Conservation (phyloP, 2,329 filamentous ascomycete species). For the Ophiostoma sp. region DNA sequence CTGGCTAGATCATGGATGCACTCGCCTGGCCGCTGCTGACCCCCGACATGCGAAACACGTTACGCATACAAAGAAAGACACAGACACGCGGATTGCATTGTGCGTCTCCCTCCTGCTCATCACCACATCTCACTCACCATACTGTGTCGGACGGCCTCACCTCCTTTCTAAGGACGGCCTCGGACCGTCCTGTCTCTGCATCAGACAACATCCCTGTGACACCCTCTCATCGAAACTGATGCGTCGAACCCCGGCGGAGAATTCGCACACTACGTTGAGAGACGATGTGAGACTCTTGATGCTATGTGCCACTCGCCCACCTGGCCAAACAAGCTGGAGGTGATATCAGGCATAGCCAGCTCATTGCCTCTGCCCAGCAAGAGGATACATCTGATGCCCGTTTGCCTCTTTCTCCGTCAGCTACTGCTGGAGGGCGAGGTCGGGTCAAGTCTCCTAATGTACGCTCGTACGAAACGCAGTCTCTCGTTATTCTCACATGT, state of each 20-base stretch:
- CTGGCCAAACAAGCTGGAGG: slow-evolving; percentile 21
- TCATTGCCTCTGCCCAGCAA: too few species aligned
- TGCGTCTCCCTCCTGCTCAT: slow-evolving; percentile 20
- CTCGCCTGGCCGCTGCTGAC: slow-evolving; percentile 22
- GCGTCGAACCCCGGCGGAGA: slow-evolving; percentile 29
- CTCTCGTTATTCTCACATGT: too few species aligned
- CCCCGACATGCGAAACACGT: slow-evolving; percentile 28
- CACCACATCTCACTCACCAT: neutral
- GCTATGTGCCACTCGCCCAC: slow-evolving; percentile 23
- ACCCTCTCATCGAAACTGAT: slow-evolving; percentile 21
- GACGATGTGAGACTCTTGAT: slow-evolving; percentile 25
- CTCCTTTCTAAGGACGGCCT: neutral
- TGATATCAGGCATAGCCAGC: slow-evolving; percentile 10
- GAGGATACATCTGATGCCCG: too few species aligned
- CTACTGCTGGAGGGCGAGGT: too few species aligned
- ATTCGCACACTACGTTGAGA: slow-evolving; percentile 27
- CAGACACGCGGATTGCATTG: neutral
- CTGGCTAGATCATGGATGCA: slow-evolving; percentile 6
- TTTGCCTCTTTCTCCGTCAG: too few species aligned
- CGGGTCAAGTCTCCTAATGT: neutral
- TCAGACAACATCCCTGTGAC: slow-evolving; percentile 21
- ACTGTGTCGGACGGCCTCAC: neutral
- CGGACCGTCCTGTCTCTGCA: neutral
- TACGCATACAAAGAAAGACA: neutral
- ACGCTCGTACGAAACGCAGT: neutral